These are phyloP conservation scores for Syzygium jambos DNA, from an alignment of 345 rosid species.

Conservation along the genomic window DNA sequence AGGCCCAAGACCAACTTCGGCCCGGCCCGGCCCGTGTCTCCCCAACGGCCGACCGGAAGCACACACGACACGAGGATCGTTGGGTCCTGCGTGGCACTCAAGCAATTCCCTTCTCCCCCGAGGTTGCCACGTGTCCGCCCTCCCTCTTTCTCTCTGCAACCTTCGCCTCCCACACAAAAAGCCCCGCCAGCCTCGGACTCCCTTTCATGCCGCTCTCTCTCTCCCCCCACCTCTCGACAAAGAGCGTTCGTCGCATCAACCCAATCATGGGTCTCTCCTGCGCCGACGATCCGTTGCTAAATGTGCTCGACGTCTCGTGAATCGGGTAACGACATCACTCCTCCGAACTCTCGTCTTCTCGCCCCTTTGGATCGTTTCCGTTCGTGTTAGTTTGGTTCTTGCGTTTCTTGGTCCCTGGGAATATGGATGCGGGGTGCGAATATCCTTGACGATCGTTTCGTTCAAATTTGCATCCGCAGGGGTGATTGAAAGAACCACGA, in stretches of 20 bases:
- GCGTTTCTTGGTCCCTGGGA: neutral
- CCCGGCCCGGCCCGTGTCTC: neutral
- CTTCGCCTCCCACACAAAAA: neutral
- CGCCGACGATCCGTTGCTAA: neutral
- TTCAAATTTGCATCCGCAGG: neutral
- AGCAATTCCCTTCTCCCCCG: neutral
- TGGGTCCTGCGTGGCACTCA: neutral
- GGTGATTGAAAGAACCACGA: neutral
- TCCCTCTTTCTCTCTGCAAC: neutral
- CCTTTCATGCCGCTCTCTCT: slow-evolving; percentile 5
- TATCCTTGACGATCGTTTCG: neutral
- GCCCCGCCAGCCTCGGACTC: slow-evolving; percentile 58
- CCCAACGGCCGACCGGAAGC: neutral
- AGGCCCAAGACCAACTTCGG: neutral
- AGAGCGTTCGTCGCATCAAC: neutral
- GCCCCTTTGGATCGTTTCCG: neutral
- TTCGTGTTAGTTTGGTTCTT: neutral
- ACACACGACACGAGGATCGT: neutral
- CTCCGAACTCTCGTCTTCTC: neutral
- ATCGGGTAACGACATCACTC: neutral
- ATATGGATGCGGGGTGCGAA: neutral
- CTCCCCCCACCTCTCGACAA: neutral
- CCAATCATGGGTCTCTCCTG: neutral
- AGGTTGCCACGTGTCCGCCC: neutral
- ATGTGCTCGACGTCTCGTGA: neutral